Base-by-base conservation (phyloP, 2,329 filamentous ascomycete genomes). In the Colletotrichum salicis region DNA sequence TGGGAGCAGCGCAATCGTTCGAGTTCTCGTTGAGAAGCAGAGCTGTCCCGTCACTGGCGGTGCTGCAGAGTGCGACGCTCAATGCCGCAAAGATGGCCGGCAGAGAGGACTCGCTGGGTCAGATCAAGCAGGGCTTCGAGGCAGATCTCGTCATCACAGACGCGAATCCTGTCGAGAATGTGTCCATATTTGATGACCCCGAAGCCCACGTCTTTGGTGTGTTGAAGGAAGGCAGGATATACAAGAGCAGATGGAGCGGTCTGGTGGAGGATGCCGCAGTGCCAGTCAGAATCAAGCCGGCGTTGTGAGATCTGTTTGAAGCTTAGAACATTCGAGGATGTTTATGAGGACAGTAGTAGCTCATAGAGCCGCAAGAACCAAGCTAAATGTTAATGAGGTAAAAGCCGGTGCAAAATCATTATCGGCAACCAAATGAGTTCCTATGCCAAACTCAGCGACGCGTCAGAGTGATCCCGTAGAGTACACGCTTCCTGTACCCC, bases 91-190 rank as follows among this genome's bases (percentile, higher is more conserved):
- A 78, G 68, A 83, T 88, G 79, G 72, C 89, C 60, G 77, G 83
- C 11, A 82, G 84, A 73, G 84, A 85, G 33, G 77, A 82, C 5
- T 80, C 78, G 48, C 75, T 90, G 19, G 89, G 88, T 0, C 84
- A 87, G 76, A 76, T 90, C 5, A 83, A 83, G 73, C 78, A 81
- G 27, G 87, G 87, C 0, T 88, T 85, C 70, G 78, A 80, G 5
- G 88, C 88, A 0, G 89, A 91, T 76, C 57, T 91, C 31, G 74
- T 90, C 51, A 79, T 90, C 3, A 76, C 89, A 48, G 84, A 85
- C 33, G 74, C 75, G 52, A 89, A 90, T 74, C 89, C 88, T 2
- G 77, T 90, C 56, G 84, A 89, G 27, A 84, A 90, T 74, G 84
- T 90, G 31, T 81, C 81, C 0, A 79, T 89, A 4, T 77, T 91